Evolutionary conservation across 139 green algal genomes (phyloP).

Genomic region (Chlorella sp.): DNA sequence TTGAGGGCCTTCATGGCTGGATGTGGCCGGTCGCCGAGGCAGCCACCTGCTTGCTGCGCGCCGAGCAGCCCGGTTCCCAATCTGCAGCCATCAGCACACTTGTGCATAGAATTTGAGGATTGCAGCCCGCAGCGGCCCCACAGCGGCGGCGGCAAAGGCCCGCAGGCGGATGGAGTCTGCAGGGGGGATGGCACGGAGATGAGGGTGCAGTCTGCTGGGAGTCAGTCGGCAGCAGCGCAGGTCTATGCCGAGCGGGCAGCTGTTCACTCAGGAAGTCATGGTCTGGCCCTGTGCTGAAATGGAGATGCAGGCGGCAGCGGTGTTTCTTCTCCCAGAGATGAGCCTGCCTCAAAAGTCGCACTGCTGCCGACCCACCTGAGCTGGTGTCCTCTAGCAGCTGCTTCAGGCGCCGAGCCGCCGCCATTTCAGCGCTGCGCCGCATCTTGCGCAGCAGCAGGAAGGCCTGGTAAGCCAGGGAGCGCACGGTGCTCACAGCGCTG

Average conservation of each 20-base stretch:
- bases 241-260: no score
- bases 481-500: neutral
- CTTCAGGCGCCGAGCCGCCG: neutral
- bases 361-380: slow-evolving; percentile 1
- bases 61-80: no score
- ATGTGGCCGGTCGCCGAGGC: no score
- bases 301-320: no score
- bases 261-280: no score
- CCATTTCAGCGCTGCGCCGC: neutral
- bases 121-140: slow-evolving; percentile 48
- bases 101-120: slow-evolving; percentile 73
- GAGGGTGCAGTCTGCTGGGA: neutral
- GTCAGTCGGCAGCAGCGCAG: neutral
- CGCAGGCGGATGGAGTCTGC: slow-evolving; percentile 51
- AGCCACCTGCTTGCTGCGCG: no score
- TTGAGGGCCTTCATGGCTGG: no score
- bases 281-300: no score
- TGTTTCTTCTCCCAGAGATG: no score
- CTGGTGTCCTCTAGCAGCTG: slow-evolving; percentile 3
- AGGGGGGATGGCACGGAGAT: no score
- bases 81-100: neutral
- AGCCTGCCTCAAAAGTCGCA: no score
- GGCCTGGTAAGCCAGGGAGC: neutral
- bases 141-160: slow-evolving; percentile 41
- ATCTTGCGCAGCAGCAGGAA: neutral